These are phyloP conservation scores for Murraya koenigii DNA, from an alignment of 345 rosid genomes.

Conservation along the genomic window DNA sequence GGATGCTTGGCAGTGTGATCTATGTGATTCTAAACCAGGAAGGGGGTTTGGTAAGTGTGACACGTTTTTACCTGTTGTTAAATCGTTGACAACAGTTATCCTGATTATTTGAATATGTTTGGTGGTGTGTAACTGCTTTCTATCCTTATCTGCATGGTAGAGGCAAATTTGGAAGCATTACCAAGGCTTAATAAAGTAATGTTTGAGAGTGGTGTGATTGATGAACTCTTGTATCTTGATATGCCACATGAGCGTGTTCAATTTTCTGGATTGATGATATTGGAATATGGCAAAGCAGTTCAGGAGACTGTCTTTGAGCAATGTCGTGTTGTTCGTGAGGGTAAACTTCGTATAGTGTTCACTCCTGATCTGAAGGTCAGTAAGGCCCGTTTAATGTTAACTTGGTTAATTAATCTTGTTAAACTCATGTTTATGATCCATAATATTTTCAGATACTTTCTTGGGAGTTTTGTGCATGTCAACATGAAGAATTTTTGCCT, in stretches of 20 bases:
- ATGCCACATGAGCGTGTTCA: conserved; percentile 33
- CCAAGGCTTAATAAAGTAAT: conserved; percentile 43
- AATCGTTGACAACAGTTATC: background rate
- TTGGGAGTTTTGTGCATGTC: conserved; percentile 61
- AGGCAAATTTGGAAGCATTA: conserved; percentile 43
- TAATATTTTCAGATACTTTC: conserved; percentile 41
- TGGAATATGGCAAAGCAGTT: conserved; percentile 49
- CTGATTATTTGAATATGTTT: background rate
- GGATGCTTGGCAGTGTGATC: conserved; percentile 31
- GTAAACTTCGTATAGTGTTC: conserved; percentile 41
- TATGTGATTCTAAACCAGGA: conserved; percentile 24
- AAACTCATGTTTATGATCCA: background rate
- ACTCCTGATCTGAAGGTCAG: conserved; percentile 42
- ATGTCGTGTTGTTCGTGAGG: conserved; percentile 45
- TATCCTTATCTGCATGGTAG: conserved; percentile 20
- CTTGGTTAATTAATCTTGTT: background rate
- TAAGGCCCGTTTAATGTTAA: background rate
- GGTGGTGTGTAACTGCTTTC: background rate
- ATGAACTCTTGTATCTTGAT: conserved; percentile 42
- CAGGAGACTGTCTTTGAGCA: conserved; percentile 48
- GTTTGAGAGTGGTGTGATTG: conserved; percentile 45
- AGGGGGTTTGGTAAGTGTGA: conserved; percentile 26
- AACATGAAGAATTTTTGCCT: conserved; percentile 57
- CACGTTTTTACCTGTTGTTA: background rate
- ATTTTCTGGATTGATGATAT: conserved; percentile 34